These are phyloP conservation scores for Stentor coeruleus DNA, from an alignment of 73 alveolate genomes.

Conservation along the genomic window DNA sequence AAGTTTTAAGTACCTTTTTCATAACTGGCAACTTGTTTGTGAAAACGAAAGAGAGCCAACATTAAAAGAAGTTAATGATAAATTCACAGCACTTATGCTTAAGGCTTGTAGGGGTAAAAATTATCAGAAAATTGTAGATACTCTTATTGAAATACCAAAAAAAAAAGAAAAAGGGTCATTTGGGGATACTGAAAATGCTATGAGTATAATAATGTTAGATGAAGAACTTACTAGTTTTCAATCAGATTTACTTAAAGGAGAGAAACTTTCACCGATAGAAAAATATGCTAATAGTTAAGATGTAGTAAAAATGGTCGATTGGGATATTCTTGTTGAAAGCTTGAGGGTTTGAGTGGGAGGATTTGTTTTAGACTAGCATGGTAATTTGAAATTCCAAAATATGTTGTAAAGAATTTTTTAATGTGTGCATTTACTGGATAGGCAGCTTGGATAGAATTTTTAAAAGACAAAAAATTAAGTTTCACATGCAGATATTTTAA, in stretches of 20 bases:
- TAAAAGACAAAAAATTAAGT: no score
- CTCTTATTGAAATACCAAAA: not conserved
- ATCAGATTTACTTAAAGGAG: constrained; percentile 2
- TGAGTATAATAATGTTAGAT: no score
- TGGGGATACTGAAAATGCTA: not conserved
- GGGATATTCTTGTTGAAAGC: no score
- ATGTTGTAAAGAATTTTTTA: no score
- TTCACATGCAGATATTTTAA: no score
- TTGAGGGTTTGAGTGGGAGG: no score
- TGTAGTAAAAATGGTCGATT: no score
- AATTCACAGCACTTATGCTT: not conserved
- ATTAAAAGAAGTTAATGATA: not conserved
- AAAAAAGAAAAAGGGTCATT: not conserved
- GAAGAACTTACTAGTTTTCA: not conserved
- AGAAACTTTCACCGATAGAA: constrained; percentile 20
- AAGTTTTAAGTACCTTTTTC: not conserved
- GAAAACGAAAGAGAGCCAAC: constrained; percentile 4
- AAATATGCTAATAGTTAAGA: no score
- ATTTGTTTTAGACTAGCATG: no score
- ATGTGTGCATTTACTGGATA: no score
- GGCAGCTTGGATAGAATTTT: no score
- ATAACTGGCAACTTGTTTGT: constrained; percentile 9
- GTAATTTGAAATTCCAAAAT: no score
- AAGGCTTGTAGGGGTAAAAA: not conserved
- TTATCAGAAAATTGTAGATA: constrained; percentile 17